A percentile compares a stretch with the other conserved stretches of the same genome.
Conservation (phyloP, 495 filamentous ascomycete genomes). For the Emericellopsis terricola region DNA sequence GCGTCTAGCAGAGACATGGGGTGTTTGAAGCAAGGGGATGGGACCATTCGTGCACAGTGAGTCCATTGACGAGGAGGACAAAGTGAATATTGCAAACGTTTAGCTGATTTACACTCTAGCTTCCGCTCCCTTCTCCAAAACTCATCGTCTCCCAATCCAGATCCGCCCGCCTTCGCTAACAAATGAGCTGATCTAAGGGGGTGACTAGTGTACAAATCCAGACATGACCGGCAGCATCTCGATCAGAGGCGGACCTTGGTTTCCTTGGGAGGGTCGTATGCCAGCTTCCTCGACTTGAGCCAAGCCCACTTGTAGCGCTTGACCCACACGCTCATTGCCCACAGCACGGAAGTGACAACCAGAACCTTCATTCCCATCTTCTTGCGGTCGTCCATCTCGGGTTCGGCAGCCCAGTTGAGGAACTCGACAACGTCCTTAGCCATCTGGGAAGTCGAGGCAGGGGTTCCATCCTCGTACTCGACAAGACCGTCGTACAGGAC, state of each 20-base stretch:
- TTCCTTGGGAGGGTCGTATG: slow-evolving; percentile 59
- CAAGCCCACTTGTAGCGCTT: slow-evolving; percentile 98
- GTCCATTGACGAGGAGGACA: too few species aligned
- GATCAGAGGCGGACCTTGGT: slow-evolving; percentile 4
- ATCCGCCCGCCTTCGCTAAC: slow-evolving; percentile 2
- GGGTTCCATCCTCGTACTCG: slow-evolving; percentile 95
- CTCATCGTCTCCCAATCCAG: slow-evolving; percentile 1
- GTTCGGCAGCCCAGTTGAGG: slow-evolving; percentile 97
- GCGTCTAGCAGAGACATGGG: too few species aligned
- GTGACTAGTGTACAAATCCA: slow-evolving; percentile 3
- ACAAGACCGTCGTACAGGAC: slow-evolving; percentile 95
- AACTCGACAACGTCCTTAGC: slow-evolving; percentile 98
- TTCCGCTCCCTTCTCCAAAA: neutral
- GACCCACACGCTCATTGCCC: slow-evolving; percentile 85
- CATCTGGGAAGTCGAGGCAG: slow-evolving; percentile 94
- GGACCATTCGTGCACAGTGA: too few species aligned
- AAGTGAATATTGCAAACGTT: neutral
- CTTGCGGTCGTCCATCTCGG: slow-evolving; percentile 97
- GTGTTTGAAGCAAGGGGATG: too few species aligned
- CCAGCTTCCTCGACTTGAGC: slow-evolving; percentile 86
- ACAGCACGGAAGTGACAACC: slow-evolving; percentile 54
- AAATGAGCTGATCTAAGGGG: slow-evolving; percentile 4
- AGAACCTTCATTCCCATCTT: slow-evolving; percentile 97
- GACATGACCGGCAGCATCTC: neutral
- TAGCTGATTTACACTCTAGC: slow-evolving; percentile 2